Percentiles rank a stretch among this genome's conserved stretches.
phyloP scores from a whole-genome alignment of 1,139 yeast genomes.

The Kodamaea fungicola region DNA sequence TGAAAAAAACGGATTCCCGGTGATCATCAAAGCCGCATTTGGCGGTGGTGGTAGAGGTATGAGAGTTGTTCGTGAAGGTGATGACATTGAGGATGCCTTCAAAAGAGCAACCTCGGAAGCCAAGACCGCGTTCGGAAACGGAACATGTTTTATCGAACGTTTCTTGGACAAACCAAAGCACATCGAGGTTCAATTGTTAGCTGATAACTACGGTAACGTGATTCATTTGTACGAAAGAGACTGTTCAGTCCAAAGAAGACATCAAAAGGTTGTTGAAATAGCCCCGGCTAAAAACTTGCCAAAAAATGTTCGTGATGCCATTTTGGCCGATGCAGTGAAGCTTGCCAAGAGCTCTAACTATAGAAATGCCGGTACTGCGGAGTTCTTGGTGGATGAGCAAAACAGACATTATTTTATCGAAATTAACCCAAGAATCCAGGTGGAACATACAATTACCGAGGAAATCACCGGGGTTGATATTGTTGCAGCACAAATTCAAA shows the following conservation, averaged over 20 bases:
- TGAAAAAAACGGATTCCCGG: constrained; percentile 84
- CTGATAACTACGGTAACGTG: constrained; percentile 92
- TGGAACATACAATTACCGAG: constrained; percentile 97
- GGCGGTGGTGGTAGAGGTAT: constrained; percentile 99
- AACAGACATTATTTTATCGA: constrained; percentile 97
- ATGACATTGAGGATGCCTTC: constrained; percentile 88
- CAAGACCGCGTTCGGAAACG: constrained; percentile 91
- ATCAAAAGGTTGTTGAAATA: constrained; percentile 97
- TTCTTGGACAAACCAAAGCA: constrained; percentile 95
- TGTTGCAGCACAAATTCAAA: constrained; percentile 98
- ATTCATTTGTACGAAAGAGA: constrained; percentile 96
- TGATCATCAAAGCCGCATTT: constrained; percentile 96
- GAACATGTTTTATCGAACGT: constrained; percentile 96
- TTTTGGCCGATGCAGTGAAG: constrained; percentile 89
- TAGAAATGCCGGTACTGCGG: constrained; percentile 98
- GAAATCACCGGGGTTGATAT: constrained; percentile 98
- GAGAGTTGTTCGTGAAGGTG: constrained; percentile 98
- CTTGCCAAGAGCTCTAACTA: constrained; percentile 86
- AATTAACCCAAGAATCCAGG: constrained; percentile 98
- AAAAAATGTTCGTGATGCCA: constrained; percentile 77
- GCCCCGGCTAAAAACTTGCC: constrained; percentile 98
- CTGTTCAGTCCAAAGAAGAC: constrained; percentile 98
- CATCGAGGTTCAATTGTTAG: constrained; percentile 94
- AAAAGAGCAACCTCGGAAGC: constrained; percentile 95
- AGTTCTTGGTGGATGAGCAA: constrained; percentile 89